Evolutionary conservation across 2,329 filamentous ascomycete genomes (phyloP).

Genomic region (Diplodia sapinea): DNA sequence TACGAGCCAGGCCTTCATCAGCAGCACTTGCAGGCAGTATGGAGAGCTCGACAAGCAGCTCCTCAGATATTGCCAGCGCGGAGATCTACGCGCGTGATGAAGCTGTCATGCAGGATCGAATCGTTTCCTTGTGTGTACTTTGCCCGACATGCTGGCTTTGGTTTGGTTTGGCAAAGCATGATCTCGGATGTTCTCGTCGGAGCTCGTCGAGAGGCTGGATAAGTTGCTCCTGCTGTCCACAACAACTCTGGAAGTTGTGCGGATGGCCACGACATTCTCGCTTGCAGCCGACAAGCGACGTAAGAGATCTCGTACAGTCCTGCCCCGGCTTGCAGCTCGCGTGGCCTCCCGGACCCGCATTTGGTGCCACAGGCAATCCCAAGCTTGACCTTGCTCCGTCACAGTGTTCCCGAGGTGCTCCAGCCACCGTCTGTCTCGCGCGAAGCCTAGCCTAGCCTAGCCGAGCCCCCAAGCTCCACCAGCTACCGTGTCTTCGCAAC

Average conservation of each 20-base stretch:
- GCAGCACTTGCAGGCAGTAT: neutral
- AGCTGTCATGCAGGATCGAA: neutral
- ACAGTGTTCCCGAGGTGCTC: slow-evolving; percentile 11
- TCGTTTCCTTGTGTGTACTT: neutral
- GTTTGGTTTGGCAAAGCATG: neutral
- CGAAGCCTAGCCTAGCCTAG: slow-evolving; percentile 6
- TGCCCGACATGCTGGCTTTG: neutral
- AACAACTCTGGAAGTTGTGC: neutral
- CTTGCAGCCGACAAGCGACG: neutral
- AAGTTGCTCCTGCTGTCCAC: neutral
- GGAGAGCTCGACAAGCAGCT: neutral
- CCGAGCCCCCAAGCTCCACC: slow-evolving; percentile 29
- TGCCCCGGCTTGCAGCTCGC: slow-evolving; percentile 23
- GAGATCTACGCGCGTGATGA: neutral
- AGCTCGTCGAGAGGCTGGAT: neutral
- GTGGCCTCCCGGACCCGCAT: slow-evolving; percentile 25
- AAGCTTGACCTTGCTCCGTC: slow-evolving; percentile 19
- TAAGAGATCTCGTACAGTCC: neutral
- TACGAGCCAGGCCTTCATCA: neutral
- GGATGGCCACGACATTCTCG: slow-evolving; percentile 11
- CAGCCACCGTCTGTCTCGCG: slow-evolving; percentile 19
- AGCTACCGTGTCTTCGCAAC: slow-evolving; percentile 27
- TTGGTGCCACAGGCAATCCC: slow-evolving; percentile 20
- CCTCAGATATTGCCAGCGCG: neutral
- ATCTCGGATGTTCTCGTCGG: neutral